Evolutionary conservation across 768 basidiomycete genomes (phyloP).

Genomic region (Tylopilus sp.): DNA sequence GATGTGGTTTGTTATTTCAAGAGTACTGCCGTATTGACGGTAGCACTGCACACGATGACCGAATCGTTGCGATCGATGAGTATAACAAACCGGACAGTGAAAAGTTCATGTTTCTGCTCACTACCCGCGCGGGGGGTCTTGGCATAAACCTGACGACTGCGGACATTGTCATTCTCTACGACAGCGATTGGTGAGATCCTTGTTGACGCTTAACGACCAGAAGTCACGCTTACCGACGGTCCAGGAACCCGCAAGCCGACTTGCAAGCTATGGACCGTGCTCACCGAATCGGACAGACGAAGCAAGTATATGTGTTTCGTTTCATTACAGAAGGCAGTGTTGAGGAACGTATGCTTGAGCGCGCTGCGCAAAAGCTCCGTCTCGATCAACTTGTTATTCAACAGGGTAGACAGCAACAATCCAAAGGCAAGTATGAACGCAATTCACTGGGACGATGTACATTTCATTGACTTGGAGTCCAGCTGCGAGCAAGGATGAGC

Average conservation of each 20-base stretch:
- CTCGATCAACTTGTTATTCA: constrained; percentile 97
- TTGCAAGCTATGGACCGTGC: constrained; percentile 98
- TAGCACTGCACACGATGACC: constrained; percentile 93
- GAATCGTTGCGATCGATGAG: constrained; percentile 93
- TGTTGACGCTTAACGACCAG: background rate
- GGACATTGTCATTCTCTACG: constrained; percentile 93
- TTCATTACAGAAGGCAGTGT: constrained; percentile 85
- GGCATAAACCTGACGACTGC: constrained; percentile 96
- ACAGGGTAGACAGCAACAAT: constrained; percentile 81
- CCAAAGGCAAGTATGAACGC: constrained; percentile 56
- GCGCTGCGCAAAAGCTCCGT: constrained; percentile 89
- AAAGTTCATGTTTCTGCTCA: constrained; percentile 94
- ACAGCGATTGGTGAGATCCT: constrained; percentile 84
- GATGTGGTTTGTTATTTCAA: constrained; percentile 27
- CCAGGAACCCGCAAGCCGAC: constrained; percentile 97
- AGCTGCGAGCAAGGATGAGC: constrained; percentile 93
- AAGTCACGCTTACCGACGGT: constrained; percentile 1
- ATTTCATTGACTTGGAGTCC: constrained; percentile 5
- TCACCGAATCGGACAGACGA: constrained; percentile 93
- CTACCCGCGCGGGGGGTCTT: constrained; percentile 93
- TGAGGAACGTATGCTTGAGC: constrained; percentile 88
- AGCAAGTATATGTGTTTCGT: constrained; percentile 85
- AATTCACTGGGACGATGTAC: background rate
- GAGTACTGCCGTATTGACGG: constrained; percentile 98
- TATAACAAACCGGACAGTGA: constrained; percentile 94